phyloP scores from a whole-genome alignment of 306 rosid genomes.

The Alnus glutinosa region DNA sequence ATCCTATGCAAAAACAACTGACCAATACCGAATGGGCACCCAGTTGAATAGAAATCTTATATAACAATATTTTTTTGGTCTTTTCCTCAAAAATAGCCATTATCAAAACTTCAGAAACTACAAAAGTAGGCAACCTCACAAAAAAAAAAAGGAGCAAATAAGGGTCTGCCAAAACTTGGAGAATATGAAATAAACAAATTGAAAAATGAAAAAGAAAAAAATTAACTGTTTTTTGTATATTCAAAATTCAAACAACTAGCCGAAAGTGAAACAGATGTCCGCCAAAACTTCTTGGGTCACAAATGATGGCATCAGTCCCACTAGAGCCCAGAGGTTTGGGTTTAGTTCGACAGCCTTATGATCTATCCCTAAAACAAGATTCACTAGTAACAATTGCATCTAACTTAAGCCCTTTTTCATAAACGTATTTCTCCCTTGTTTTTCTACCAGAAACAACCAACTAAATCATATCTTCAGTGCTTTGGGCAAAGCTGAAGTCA shows the following conservation, averaged over 20 bases:
- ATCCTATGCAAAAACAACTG: too few relatives aligned
- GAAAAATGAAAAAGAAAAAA: neutral
- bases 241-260: neutral
- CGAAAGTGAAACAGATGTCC: neutral
- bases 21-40: neutral
- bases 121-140: neutral
- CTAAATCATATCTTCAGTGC: neutral
- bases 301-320: neutral
- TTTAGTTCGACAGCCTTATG: neutral
- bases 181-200: neutral
- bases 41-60: neutral
- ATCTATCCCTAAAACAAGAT: neutral
- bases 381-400: neutral
- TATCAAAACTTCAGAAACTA: neutral
- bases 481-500: neutral
- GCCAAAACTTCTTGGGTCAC: neutral
- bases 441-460: constrained; percentile 7
- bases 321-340: neutral
- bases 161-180: too few relatives aligned
- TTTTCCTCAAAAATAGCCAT: neutral
- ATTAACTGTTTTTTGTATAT: neutral
- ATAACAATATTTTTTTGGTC: too few relatives aligned
- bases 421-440: neutral
- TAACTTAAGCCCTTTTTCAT: neutral
- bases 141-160: neutral